Conservation (phyloP, 1,284 basidiomycete genomes). For the Tilletia setariae region DNA sequence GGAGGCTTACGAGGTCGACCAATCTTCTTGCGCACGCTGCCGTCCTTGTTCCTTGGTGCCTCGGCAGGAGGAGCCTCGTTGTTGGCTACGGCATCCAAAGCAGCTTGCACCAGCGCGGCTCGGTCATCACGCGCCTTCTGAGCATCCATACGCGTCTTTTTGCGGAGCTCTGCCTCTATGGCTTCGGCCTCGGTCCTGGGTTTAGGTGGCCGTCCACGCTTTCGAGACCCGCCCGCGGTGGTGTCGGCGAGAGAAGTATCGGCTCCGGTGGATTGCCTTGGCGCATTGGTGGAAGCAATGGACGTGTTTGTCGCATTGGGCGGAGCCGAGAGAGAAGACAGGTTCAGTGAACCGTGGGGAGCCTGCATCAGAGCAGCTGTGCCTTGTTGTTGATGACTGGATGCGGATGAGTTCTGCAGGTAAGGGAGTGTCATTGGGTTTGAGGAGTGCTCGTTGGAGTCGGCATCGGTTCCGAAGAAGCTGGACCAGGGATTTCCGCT, state of each 20-base stretch:
- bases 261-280: not conserved
- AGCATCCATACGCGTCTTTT: not conserved
- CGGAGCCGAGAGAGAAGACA: not conserved
- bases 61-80: conserved; percentile 2
- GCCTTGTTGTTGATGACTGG: not conserved
- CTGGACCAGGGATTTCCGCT: not conserved
- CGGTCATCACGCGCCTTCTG: conserved; percentile 10
- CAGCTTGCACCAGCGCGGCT: conserved; percentile 3
- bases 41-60: conserved; percentile 14
- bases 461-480: not conserved
- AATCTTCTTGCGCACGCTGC: conserved; percentile 9
- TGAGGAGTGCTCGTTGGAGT: not conserved
- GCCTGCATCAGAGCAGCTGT: not conserved
- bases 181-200: conserved; percentile 3
- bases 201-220: conserved; percentile 11
- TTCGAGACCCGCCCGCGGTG: not conserved
- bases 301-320: not conserved
- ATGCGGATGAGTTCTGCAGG: too few species aligned
- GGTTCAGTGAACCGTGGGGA: too few species aligned
- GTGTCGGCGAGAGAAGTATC: not conserved
- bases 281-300: not conserved
- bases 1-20: conserved; percentile 1
- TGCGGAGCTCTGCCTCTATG: not conserved
- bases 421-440: not conserved
- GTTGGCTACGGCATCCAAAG: conserved; percentile 5